These are phyloP conservation scores for Hypoxylon sp. DNA, from an alignment of 2,329 filamentous ascomycete genomes.

Conservation along the genomic window DNA sequence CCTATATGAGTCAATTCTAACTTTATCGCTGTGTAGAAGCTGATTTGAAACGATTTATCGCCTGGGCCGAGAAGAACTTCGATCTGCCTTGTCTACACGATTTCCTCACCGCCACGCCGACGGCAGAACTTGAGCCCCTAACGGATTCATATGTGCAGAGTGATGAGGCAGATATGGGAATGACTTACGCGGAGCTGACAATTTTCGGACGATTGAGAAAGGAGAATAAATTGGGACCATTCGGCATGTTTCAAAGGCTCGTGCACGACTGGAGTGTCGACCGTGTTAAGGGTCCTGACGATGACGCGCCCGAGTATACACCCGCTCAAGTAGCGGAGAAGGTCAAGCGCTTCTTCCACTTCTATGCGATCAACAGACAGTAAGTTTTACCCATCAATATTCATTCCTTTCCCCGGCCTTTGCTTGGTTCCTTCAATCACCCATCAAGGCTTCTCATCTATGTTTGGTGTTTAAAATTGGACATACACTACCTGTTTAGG, in stretches of 20 bases:
- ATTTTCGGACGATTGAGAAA: constrained; percentile 53
- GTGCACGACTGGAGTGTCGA: constrained; percentile 55
- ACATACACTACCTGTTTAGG: neutral
- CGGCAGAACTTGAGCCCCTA: constrained; percentile 55
- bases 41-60: constrained; percentile 76
- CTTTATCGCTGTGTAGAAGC: constrained; percentile 8
- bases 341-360: constrained; percentile 57
- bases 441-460: too few species aligned
- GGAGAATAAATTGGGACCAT: constrained; percentile 57
- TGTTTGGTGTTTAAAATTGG: too few species aligned
- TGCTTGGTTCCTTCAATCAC: too few species aligned
- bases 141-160: constrained; percentile 47
- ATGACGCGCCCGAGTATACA: constrained; percentile 44
- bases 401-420: too few species aligned
- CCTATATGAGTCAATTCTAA: neutral
- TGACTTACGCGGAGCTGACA: constrained; percentile 59
- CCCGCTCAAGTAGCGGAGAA: constrained; percentile 57
- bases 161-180: constrained; percentile 62
- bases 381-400: neutral
- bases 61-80: constrained; percentile 68
- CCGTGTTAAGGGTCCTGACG: constrained; percentile 41
- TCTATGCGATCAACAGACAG: constrained; percentile 57
- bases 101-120: constrained; percentile 71
- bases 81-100: constrained; percentile 69
- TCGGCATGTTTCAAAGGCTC: constrained; percentile 54